These are phyloP conservation scores for Dipteronia dyeriana DNA, from an alignment of 345 rosid species.

Conservation along the genomic window DNA sequence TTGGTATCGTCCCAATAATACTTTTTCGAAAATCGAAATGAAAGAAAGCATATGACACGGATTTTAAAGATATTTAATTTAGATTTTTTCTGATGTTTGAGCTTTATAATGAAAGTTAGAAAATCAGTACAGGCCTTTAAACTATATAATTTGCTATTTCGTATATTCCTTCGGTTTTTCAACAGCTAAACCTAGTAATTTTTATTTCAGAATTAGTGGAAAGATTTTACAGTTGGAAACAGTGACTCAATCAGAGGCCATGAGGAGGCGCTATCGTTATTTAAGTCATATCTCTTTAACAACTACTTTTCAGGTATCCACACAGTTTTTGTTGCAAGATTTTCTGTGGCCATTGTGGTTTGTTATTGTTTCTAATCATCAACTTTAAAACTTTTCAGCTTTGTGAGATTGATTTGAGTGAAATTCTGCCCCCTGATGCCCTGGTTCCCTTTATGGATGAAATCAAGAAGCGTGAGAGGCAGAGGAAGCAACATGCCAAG, in stretches of 20 bases:
- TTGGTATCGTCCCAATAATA: neutral
- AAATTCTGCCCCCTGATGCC: slow-evolving; percentile 59
- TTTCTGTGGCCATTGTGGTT: neutral
- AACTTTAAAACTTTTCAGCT: slow-evolving; percentile 49
- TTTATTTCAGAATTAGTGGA: slow-evolving; percentile 67
- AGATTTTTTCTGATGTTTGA: neutral
- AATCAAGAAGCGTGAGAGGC: slow-evolving; percentile 82
- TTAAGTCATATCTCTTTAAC: slow-evolving; percentile 92
- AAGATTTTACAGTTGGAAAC: slow-evolving; percentile 83
- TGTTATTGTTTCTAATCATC: slow-evolving; percentile 11
- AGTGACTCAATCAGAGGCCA: slow-evolving; percentile 80
- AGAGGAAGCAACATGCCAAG: slow-evolving; percentile 70
- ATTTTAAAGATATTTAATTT: neutral
- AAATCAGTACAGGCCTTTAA: neutral
- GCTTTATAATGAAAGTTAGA: neutral
- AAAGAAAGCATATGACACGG: neutral
- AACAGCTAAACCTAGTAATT: neutral
- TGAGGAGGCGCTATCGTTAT: slow-evolving; percentile 82
- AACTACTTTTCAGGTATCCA: slow-evolving; percentile 71
- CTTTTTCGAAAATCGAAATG: neutral
- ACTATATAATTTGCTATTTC: neutral
- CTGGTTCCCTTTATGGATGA: slow-evolving; percentile 83
- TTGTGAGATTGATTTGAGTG: slow-evolving; percentile 87
- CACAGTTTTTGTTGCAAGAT: neutral
- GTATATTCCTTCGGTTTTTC: neutral